Base-by-base conservation (phyloP, 2,329 filamentous ascomycete species). In the Xylaria sp. region DNA sequence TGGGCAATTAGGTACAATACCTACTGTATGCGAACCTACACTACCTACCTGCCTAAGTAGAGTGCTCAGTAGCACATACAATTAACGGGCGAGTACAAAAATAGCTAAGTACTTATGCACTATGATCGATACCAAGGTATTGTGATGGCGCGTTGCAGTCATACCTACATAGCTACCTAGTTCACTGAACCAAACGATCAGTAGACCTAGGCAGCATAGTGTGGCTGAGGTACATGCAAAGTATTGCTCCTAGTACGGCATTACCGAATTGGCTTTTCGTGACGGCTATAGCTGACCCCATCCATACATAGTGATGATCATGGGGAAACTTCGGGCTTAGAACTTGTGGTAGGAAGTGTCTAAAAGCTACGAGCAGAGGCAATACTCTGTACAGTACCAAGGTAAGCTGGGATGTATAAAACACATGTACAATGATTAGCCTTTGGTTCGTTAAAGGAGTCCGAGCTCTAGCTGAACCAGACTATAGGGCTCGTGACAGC, bases 401-500 rank as follows among this genome's bases (percentile, higher is more conserved):
- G 24, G 34, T 36, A 36, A 36, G 3, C 11, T 36, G 34, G 34
- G 8, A 2, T 36, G 34, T 36, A 7, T 36, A 36, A 8, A 36
- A 36, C 34, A 32, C 5, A n/a, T 6, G 12, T 19, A 24, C 34
- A n/a, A 24, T 30, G 45, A 24, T 19, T 39, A 32, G 42, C 9
- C 24, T 48, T 5, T 3, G 30, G 27, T 11, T 27, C 24, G n/a
- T 47, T 47, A 17, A 48, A 55, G 51, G 47, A 48, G 42, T 36
- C 42, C n/a, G 30, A 57, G 27, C 51, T 39, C 21, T 21, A 63
- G 54, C 53, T 27, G 36, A 42, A 36, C 45, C 34, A 54, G 45
- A 32, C 50, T 53, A 36, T 61, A 57, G 57, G 50, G 61, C 42
- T 67, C 47, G 30, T 50, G 19, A 17, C 57, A 39, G 61, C 66